Base-by-base conservation (phyloP, 306 rosid genomes). In the Quercus agrifolia region DNA sequence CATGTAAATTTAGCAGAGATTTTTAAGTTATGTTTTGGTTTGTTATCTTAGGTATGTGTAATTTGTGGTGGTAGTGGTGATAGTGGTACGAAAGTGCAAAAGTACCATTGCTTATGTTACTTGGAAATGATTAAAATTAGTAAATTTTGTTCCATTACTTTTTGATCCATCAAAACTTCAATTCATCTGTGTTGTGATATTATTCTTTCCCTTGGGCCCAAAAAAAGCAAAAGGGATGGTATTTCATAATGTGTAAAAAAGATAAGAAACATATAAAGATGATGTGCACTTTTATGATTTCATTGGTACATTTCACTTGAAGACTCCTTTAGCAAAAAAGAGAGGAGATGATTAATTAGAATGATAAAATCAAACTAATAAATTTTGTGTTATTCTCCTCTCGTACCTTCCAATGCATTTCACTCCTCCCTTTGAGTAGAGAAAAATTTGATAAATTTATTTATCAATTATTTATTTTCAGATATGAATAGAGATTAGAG, bases 1-100 rank as follows among this genome's bases (percentile, higher is more conserved):
- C 66, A 93, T 95, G 99, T 95, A 88, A 84, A 81, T 9, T 63
- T 55, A n/a, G 62, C 49, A 27, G 21, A n/a, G 35, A 10, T 18
- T 25, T 25, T 14, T 10, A 64, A 31, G 31, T 78, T 71, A 31
- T 66, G 71, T 27, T 55, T 66, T 74, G 3, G 75, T 66, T 79
- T 80, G 67, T 70, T 35, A 70, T 77, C 21, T 33, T 78, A 87
- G 80, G 28, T 76, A 59, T 76, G 62, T 64, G 75, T 71, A 82
- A 74, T 56, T 46, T 79, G 73, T 72, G 79, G 77, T 86, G 79
- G 81, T 38, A 67, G 77, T 72, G 70, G 78, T 71, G 15, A 46
- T 46, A 46, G 54, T 11, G 56, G 68, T 72, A 77, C 81, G 75
- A 76, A 74, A 69, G 84, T 89, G 86, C 84, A 78, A 84, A 57